A percentile compares a stretch with the other conserved stretches of the same genome.
These are phyloP conservation scores for Phlyctochytrium arcticum DNA, from an alignment of 192 early-diverging fungal genomes.

Conservation along the genomic window DNA sequence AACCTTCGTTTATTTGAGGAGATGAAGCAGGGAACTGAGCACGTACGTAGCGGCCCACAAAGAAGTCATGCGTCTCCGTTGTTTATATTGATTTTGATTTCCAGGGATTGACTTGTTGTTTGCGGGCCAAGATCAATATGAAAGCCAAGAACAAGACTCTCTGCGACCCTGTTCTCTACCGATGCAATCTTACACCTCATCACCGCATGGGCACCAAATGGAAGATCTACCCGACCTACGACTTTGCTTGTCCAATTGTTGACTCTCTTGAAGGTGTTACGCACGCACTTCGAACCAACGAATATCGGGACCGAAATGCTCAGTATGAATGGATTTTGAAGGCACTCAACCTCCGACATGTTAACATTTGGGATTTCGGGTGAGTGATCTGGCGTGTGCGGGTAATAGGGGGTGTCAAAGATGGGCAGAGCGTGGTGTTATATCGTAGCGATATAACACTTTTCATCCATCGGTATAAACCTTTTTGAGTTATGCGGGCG, in stretches of 20 bases:
- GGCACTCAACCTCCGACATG: conserved; percentile 78
- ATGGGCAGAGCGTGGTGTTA: no score
- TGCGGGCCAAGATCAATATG: conserved; percentile 95
- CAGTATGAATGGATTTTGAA: conserved; percentile 97
- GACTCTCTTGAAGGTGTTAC: conserved; percentile 96
- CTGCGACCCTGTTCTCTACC: conserved; percentile 96
- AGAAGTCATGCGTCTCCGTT: no score
- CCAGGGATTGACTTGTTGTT: conserved; percentile 71
- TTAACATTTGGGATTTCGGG: conserved; percentile 91
- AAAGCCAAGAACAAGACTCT: conserved; percentile 85
- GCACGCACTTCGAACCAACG: conserved; percentile 94
- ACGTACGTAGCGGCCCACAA: no score
- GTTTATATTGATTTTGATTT: no score
- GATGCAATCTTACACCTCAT: conserved; percentile 86
- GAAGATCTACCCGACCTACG: conserved; percentile 98
- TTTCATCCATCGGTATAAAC: no score
- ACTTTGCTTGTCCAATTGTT: conserved; percentile 96
- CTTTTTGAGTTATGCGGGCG: no score
- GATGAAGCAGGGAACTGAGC: conserved; percentile 83
- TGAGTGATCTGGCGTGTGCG: conserved; percentile 19
- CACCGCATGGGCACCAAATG: conserved; percentile 86
- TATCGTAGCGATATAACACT: no score
- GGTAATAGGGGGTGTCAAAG: not conserved
- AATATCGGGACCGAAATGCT: conserved; percentile 96
- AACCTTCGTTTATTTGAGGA: conserved; percentile 87